Conservation (phyloP, 208 protist species). For the Trypanosoma cruzi region DNA sequence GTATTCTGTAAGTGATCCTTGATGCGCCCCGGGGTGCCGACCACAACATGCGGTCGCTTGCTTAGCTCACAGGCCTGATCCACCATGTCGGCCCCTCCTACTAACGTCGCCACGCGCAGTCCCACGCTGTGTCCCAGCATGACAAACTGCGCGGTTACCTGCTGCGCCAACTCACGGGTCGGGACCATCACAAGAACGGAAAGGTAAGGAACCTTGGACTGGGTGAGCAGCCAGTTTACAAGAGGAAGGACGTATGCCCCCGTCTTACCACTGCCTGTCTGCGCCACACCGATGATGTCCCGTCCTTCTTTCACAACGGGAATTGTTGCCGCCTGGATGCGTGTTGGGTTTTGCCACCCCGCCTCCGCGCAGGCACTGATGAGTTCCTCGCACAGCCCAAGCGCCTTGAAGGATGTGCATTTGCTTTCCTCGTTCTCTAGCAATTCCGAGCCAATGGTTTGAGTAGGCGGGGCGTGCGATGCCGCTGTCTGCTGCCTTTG, state of each 20-base stretch:
- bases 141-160: slow-evolving; percentile 96
- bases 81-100: slow-evolving; percentile 96
- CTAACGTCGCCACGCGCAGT: slow-evolving; percentile 87
- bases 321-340: slow-evolving; percentile 96
- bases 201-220: slow-evolving; percentile 89
- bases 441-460: slow-evolving; percentile 74
- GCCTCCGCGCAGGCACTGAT: slow-evolving; percentile 87
- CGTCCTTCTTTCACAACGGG: slow-evolving; percentile 90
- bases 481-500: slow-evolving; percentile 2
- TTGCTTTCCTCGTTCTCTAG: slow-evolving; percentile 86
- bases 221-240: slow-evolving; percentile 96
- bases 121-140: slow-evolving; percentile 92
- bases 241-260: slow-evolving; percentile 98
- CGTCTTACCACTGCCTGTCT: slow-evolving; percentile 99
- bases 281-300: slow-evolving; percentile 97
- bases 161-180: slow-evolving; percentile 98
- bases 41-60: slow-evolving; percentile 96
- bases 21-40: slow-evolving; percentile 98
- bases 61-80: slow-evolving; percentile 95
- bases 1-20: slow-evolving; percentile 98
- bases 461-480: slow-evolving; percentile 20
- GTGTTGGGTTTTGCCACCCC: slow-evolving; percentile 94
- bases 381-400: slow-evolving; percentile 94
- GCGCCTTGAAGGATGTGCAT: slow-evolving; percentile 76
- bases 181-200: slow-evolving; percentile 96